Conservation (phyloP, 371 early-diverging fungal species). For the Syncephalastrum contaminatum region DNA sequence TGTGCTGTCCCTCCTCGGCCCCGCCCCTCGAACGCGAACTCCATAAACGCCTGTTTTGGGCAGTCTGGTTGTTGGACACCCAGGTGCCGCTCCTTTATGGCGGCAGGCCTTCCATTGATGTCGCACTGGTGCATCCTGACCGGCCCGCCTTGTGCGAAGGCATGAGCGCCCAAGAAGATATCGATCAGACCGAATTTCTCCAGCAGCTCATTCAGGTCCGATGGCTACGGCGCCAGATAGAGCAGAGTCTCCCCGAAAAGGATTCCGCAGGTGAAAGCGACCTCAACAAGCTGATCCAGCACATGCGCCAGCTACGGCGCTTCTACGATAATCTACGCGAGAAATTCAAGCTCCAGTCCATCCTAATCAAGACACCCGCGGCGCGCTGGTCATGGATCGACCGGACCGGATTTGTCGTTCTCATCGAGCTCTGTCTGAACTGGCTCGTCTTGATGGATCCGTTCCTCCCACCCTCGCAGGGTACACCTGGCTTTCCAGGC, state of each 20-base stretch:
- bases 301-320: slow-evolving; percentile 19
- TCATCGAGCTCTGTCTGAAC: slow-evolving; percentile 21
- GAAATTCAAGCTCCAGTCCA: slow-evolving; percentile 12
- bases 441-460: slow-evolving; percentile 20
- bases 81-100: slow-evolving; percentile 19
- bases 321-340: slow-evolving; percentile 17
- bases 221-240: slow-evolving; percentile 18
- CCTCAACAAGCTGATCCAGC: slow-evolving; percentile 16
- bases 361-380: neutral
- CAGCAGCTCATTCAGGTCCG: slow-evolving; percentile 17
- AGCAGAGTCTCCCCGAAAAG: slow-evolving; percentile 9
- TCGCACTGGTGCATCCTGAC: slow-evolving; percentile 14
- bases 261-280: slow-evolving; percentile 6
- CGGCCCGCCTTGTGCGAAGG: slow-evolving; percentile 11
- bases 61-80: slow-evolving; percentile 19
- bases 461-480: slow-evolving; percentile 7
- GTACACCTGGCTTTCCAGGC: slow-evolving; percentile 13
- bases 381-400: slow-evolving; percentile 8
- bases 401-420: slow-evolving; percentile 9
- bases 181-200: slow-evolving; percentile 14
- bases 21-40: slow-evolving; percentile 6
- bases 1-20: neutral
- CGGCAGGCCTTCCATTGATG: slow-evolving; percentile 13
- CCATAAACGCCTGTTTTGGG: slow-evolving; percentile 22
- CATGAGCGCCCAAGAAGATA: slow-evolving; percentile 15